Evolutionary conservation across 805 yeast species (phyloP).

Genomic region (Candida coquimbonensis): DNA sequence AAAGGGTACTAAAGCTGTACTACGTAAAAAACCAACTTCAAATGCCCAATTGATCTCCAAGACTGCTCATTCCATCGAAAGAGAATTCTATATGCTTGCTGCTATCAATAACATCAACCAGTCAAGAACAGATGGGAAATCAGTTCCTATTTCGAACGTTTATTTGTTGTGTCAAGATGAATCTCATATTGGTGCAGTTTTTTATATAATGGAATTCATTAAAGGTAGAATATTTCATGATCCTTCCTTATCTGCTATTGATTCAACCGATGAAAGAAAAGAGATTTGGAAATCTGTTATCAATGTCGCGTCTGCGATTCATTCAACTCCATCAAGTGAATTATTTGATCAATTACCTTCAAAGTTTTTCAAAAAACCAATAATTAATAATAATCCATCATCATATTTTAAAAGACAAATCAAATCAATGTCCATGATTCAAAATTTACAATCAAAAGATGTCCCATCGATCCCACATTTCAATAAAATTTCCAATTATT

Average conservation of each 20-base stretch:
- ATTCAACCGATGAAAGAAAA: constrained; percentile 23
- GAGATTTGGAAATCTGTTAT: constrained; percentile 43
- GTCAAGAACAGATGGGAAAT: constrained; percentile 6
- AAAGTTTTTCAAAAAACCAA: constrained; percentile 29
- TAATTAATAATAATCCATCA: constrained; percentile 19
- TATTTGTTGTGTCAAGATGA: constrained; percentile 51
- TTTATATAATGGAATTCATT: constrained; percentile 55
- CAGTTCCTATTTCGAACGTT: constrained; percentile 51
- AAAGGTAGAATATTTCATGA: constrained; percentile 50
- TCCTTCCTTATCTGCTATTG: constrained; percentile 36
- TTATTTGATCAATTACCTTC: constrained; percentile 38
- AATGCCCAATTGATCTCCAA: constrained; percentile 42
- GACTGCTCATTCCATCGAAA: constrained; percentile 56
- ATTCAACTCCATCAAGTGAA: constrained; percentile 37
- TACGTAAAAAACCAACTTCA: constrained; percentile 50
- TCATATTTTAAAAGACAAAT: constrained; percentile 50
- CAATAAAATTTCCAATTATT: constrained; percentile 34
- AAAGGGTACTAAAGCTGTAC: constrained; percentile 34
- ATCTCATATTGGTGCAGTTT: constrained; percentile 44
- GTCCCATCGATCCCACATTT: constrained; percentile 45
- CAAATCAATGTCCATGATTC: constrained; percentile 38
- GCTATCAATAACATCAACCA: constrained; percentile 26
- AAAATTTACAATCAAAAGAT: constrained; percentile 28
- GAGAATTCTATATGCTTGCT: constrained; percentile 48
- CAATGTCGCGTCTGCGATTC: constrained; percentile 41